These are phyloP conservation scores for Verticillium klebahnii DNA, from an alignment of 2,329 filamentous ascomycete genomes.

Conservation along the genomic window DNA sequence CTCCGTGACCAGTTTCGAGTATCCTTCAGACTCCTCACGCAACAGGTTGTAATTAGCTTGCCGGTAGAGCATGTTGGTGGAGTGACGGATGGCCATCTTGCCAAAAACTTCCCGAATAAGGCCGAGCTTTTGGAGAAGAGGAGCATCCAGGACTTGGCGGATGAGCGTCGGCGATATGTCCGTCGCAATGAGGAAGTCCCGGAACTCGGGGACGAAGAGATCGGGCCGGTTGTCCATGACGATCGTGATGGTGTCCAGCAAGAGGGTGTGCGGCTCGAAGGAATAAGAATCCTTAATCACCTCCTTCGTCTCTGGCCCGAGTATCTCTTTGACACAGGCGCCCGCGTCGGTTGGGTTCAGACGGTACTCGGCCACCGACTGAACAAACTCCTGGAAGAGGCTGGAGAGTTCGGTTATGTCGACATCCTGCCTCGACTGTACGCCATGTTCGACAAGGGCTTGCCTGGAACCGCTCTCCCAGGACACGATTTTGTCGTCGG, in stretches of 20 bases:
- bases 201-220: constrained; percentile 46
- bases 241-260: constrained; percentile 79
- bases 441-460: constrained; percentile 60
- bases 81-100: constrained; percentile 78
- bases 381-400: constrained; percentile 81
- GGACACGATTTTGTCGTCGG: constrained; percentile 58
- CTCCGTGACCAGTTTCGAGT: constrained; percentile 92
- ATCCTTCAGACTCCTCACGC: constrained; percentile 93
- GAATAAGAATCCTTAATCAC: constrained; percentile 43
- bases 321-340: constrained; percentile 66
- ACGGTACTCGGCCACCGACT: constrained; percentile 65
- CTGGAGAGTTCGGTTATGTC: constrained; percentile 65
- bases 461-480: constrained; percentile 67
- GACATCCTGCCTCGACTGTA: constrained; percentile 60
- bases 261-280: constrained; percentile 64
- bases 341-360: constrained; percentile 68
- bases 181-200: constrained; percentile 66
- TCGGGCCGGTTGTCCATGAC: constrained; percentile 66
- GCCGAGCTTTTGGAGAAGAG: constrained; percentile 68
- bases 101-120: constrained; percentile 83
- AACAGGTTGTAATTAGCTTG: constrained; percentile 96
- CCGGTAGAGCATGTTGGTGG: constrained; percentile 88
- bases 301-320: constrained; percentile 51
- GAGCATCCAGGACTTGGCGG: constrained; percentile 77
- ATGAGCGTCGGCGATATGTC: constrained; percentile 67